Percentiles rank a stretch among this genome's conserved stretches.
These are phyloP conservation scores for Sclerotinia borealis DNA, from an alignment of 2,329 filamentous ascomycete species.

Conservation along the genomic window DNA sequence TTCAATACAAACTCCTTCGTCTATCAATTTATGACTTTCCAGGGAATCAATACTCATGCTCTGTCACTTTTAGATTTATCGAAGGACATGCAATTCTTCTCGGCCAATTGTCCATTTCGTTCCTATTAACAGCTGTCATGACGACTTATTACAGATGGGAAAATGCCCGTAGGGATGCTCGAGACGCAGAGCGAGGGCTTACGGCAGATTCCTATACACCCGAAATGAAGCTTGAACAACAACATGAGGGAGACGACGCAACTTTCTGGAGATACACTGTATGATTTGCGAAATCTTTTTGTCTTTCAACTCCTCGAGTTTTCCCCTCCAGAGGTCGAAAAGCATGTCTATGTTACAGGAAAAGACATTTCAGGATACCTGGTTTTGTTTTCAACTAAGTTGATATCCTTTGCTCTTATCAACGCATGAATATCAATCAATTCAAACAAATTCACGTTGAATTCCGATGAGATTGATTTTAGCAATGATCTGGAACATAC, in stretches of 20 bases:
- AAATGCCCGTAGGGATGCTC: constrained; percentile 47
- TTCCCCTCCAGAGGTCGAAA: no score
- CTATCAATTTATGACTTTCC: background rate
- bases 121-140: constrained; percentile 48
- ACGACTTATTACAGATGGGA: constrained; percentile 50
- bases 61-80: constrained; percentile 33
- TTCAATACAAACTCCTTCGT: constrained; percentile 22
- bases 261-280: constrained; percentile 50
- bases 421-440: background rate
- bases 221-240: constrained; percentile 47
- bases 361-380: no score
- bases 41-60: background rate
- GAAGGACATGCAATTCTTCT: constrained; percentile 42
- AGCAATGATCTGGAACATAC: background rate
- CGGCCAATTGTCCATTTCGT: constrained; percentile 40
- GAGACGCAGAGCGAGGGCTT: constrained; percentile 36
- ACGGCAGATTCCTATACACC: constrained; percentile 44
- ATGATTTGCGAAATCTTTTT: constrained; percentile 26
- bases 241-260: constrained; percentile 51
- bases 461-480: background rate
- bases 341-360: background rate
- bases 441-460: background rate
- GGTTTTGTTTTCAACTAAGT: background rate
- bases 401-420: background rate
- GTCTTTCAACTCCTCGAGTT: background rate